phyloP scores from a whole-genome alignment of 192 early-diverging fungal species.

The Gamsiella multidivaricata region DNA sequence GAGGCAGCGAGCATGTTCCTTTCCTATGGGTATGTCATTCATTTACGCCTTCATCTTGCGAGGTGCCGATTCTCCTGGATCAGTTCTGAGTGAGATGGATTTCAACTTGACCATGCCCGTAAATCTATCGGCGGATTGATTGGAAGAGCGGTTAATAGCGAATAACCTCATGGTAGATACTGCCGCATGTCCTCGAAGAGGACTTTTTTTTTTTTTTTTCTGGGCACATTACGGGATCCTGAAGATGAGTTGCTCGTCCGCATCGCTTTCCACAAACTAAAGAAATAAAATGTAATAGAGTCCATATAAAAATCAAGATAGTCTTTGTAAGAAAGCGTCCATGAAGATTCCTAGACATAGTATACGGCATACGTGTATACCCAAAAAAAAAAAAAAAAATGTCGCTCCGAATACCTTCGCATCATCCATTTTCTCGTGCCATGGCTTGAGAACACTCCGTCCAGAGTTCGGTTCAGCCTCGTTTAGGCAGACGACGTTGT shows the following conservation, averaged over 20 bases:
- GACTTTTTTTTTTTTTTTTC: too few species aligned
- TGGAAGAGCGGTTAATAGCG: too few species aligned
- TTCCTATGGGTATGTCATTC: not conserved
- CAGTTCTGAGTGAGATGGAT: conserved; percentile 83
- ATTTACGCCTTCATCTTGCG: conserved; percentile 80
- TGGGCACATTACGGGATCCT: conserved; percentile 82
- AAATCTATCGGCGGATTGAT: conserved; percentile 65
- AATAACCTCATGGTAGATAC: too few species aligned
- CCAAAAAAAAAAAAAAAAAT: too few species aligned
- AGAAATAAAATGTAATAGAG: too few species aligned
- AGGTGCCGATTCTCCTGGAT: conserved; percentile 69
- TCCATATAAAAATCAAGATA: too few species aligned
- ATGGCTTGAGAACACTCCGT: conserved; percentile 85
- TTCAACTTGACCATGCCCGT: conserved; percentile 91
- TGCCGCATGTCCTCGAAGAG: too few species aligned
- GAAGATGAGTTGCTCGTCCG: conserved; percentile 92
- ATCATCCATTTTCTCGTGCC: conserved; percentile 81
- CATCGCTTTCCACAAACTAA: conserved; percentile 81
- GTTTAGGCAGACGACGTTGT: conserved; percentile 85
- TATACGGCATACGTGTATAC: too few species aligned
- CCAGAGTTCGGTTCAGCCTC: conserved; percentile 73
- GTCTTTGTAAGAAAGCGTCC: too few species aligned
- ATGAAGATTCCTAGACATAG: too few species aligned
- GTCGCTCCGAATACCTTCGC: conserved; percentile 62
- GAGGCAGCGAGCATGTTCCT: too few species aligned